Conservation (phyloP, 176 grass and related monocot genomes). For the Oryza coarctata region DNA sequence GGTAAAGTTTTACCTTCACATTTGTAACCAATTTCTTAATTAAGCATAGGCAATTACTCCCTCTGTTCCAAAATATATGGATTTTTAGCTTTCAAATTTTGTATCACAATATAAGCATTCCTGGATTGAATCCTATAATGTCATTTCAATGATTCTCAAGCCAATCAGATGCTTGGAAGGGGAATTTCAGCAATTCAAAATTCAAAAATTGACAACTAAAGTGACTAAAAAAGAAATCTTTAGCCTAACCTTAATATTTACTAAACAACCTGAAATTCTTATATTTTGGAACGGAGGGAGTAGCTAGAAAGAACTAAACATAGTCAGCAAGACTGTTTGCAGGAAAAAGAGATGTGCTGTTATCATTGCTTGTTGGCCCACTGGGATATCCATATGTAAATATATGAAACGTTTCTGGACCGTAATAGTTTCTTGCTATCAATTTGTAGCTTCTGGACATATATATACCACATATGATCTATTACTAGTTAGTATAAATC, state of each 20-base stretch:
- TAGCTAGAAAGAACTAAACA: background rate
- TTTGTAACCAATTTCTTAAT: background rate
- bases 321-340: background rate
- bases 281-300: too few relatives aligned
- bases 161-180: too few relatives aligned
- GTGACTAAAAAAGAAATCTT: too few relatives aligned
- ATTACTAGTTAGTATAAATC: constrained; percentile 1
- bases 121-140: too few relatives aligned
- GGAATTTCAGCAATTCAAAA: too few relatives aligned
- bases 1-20: background rate
- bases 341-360: background rate
- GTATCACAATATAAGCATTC: too few relatives aligned
- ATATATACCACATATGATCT: background rate
- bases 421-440: background rate
- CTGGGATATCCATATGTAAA: background rate
- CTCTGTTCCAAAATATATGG: too few relatives aligned
- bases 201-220: too few relatives aligned
- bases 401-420: background rate
- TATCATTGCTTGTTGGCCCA: background rate
- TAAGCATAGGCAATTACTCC: background rate
- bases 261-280: too few relatives aligned
- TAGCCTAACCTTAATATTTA: too few relatives aligned
- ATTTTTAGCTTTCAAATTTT: too few relatives aligned
- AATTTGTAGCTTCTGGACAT: background rate
- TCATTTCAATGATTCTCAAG: too few relatives aligned